phyloP scores from a whole-genome alignment of 805 yeast species.

The Ogataea corticis region DNA sequence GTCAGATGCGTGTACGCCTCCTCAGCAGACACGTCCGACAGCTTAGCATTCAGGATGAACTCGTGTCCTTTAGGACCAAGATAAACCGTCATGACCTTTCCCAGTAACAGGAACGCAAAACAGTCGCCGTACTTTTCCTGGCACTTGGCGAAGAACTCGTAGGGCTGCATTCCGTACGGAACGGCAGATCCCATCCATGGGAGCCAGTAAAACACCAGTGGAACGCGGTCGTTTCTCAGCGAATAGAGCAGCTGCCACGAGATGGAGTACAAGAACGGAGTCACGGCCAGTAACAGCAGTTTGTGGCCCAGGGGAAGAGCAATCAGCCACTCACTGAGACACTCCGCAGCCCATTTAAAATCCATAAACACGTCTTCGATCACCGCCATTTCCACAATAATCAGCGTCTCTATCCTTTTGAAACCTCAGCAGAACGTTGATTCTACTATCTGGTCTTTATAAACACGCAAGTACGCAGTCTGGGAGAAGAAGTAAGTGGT shows the following conservation, averaged over 20 bases:
- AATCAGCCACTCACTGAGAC: neutral
- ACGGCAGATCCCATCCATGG: slow-evolving; percentile 97
- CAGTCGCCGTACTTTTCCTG: slow-evolving; percentile 88
- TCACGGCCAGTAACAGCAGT: slow-evolving; percentile 35
- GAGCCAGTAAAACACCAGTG: slow-evolving; percentile 86
- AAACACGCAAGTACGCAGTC: too few relatives aligned
- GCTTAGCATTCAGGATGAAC: slow-evolving; percentile 87
- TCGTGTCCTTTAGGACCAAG: slow-evolving; percentile 98
- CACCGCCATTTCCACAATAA: slow-evolving; percentile 25
- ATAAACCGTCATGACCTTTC: slow-evolving; percentile 92
- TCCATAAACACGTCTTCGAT: slow-evolving; percentile 26
- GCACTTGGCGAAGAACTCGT: slow-evolving; percentile 79
- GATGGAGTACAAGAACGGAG: slow-evolving; percentile 67
- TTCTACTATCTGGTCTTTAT: too few relatives aligned
- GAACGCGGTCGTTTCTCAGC: slow-evolving; percentile 80
- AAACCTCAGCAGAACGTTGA: too few relatives aligned
- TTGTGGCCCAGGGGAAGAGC: slow-evolving; percentile 29
- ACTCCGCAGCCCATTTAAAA: slow-evolving; percentile 7
- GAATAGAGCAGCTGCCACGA: slow-evolving; percentile 69
- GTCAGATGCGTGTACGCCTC: slow-evolving; percentile 94
- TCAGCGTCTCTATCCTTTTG: neutral
- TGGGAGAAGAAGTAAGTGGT: neutral
- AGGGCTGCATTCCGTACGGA: slow-evolving; percentile 89
- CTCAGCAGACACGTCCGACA: slow-evolving; percentile 90
- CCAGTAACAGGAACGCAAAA: slow-evolving; percentile 85